These are phyloP conservation scores for Lepidium aucheri DNA, from an alignment of 345 rosid species.

Conservation along the genomic window DNA sequence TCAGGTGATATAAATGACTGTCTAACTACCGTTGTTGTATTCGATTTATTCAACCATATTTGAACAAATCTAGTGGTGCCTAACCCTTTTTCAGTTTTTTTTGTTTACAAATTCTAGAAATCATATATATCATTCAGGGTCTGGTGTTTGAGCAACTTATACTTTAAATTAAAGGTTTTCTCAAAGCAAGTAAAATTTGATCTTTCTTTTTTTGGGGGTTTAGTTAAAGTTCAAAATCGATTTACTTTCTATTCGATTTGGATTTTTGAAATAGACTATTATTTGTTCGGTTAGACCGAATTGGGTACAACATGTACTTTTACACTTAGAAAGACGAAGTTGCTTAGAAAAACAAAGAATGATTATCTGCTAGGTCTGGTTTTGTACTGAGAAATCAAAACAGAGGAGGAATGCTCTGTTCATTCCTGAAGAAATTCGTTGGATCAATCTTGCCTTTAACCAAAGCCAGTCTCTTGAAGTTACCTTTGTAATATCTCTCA, in stretches of 20 bases:
- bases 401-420: conserved; percentile 34
- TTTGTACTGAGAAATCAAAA: not conserved
- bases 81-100: not conserved
- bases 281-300: not conserved
- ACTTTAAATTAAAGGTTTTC: not conserved
- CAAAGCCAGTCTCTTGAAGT: conserved; percentile 21
- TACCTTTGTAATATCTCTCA: conserved; percentile 20
- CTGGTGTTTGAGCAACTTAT: not conserved
- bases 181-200: not conserved
- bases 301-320: not conserved
- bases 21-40: conserved; percentile 19
- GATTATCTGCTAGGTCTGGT: not conserved
- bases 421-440: conserved; percentile 27
- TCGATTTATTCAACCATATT: conserved; percentile 13
- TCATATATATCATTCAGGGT: not conserved
- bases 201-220: not conserved
- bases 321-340: not conserved
- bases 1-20: not conserved
- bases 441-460: conserved; percentile 30
- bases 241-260: not conserved
- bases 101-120: not conserved
- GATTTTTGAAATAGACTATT: not conserved
- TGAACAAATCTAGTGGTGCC: conserved; percentile 18
- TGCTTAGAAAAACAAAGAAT: too few relatives aligned
- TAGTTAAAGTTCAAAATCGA: not conserved